These are phyloP conservation scores for Cenchrus fungigraminus DNA, from an alignment of 176 grass and related monocot species.

Conservation along the genomic window DNA sequence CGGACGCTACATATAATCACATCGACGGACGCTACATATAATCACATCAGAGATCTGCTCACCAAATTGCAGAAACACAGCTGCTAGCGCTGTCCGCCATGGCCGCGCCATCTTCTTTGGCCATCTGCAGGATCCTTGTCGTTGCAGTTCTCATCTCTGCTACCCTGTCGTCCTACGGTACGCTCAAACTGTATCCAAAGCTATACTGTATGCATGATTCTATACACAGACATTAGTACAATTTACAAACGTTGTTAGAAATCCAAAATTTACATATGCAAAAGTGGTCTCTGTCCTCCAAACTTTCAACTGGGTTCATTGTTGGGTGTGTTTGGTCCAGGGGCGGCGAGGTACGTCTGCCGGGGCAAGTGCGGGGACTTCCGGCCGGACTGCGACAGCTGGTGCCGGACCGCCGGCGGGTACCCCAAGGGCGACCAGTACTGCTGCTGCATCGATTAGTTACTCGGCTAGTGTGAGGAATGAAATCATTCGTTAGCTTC, in stretches of 20 bases:
- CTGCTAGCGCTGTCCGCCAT: slow-evolving; percentile 13
- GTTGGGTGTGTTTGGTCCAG: not conserved
- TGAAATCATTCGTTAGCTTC: no score
- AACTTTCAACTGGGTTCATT: no score
- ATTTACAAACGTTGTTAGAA: no score
- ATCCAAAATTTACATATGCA: not conserved
- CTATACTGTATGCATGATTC: no score
- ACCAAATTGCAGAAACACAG: not conserved
- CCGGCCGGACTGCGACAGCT: slow-evolving; percentile 15
- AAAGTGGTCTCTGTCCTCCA: no score
- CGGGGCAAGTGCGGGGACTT: slow-evolving; percentile 44
- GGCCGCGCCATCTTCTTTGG: not conserved
- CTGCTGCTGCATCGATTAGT: slow-evolving; percentile 35
- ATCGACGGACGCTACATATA: slow-evolving; percentile 15
- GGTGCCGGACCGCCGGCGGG: slow-evolving; percentile 14
- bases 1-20: slow-evolving; percentile 7
- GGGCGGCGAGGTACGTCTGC: slow-evolving; percentile 21
- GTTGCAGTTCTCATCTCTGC: not conserved
- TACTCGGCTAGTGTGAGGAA: not conserved
- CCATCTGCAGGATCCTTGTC: slow-evolving; percentile 29
- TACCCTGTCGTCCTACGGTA: slow-evolving; percentile 24
- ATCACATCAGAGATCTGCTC: not conserved
- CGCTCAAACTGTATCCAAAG: not conserved
- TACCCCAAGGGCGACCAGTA: slow-evolving; percentile 48
- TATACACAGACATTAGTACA: not conserved